These are phyloP conservation scores for Penicillium mononematosum DNA, from an alignment of 495 filamentous ascomycete species.

Conservation along the genomic window DNA sequence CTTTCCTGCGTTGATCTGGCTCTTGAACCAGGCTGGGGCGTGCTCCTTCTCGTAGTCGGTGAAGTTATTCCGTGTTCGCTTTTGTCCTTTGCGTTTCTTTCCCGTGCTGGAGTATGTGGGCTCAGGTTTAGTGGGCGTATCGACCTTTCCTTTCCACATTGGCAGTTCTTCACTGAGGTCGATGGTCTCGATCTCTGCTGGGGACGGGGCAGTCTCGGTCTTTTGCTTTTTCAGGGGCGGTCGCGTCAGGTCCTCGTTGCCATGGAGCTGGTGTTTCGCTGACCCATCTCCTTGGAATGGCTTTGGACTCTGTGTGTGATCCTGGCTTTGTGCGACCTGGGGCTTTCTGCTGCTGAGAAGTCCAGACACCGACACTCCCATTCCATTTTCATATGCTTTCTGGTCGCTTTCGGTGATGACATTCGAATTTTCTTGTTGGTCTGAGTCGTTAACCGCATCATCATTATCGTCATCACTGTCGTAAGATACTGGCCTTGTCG, in stretches of 20 bases:
- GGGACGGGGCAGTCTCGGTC: background rate
- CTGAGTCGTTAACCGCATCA: background rate
- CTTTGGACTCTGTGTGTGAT: background rate
- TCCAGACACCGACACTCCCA: background rate
- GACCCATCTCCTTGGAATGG: background rate
- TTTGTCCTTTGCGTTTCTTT: background rate
- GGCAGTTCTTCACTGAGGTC: background rate
- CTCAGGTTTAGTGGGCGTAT: background rate
- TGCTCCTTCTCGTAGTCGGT: constrained; percentile 4
- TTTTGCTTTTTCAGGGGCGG: background rate
- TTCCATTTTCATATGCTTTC: background rate
- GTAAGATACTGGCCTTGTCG: background rate
- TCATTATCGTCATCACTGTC: background rate
- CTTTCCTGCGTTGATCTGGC: background rate
- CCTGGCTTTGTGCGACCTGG: background rate
- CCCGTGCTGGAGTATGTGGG: too few species aligned
- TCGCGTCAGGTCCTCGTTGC: too few species aligned
- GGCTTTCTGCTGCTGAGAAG: background rate
- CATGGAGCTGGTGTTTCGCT: background rate
- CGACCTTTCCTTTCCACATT: background rate
- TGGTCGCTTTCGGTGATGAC: background rate
- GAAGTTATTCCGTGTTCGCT: constrained; percentile 7
- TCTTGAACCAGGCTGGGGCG: constrained; percentile 8
- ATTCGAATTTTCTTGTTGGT: background rate
- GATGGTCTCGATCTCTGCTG: background rate